phyloP scores from a whole-genome alignment of 2,329 filamentous ascomycete genomes.

The Aureobasidium sp. region DNA sequence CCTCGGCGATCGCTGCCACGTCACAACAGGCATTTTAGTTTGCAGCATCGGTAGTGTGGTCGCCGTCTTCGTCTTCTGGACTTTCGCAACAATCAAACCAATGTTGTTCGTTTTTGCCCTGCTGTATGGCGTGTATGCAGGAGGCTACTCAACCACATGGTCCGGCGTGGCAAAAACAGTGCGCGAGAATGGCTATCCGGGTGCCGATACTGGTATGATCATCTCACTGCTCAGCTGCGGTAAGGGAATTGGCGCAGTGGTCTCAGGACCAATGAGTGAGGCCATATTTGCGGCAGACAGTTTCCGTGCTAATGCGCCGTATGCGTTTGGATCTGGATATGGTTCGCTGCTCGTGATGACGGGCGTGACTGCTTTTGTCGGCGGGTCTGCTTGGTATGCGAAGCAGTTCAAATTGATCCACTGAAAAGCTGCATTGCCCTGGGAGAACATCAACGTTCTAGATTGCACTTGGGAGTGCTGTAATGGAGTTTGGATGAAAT shows the following conservation, averaged over 20 bases:
- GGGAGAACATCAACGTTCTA: neutral
- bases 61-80: conserved; percentile 38
- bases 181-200: conserved; percentile 12
- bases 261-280: conserved; percentile 44
- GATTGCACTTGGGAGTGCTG: neutral
- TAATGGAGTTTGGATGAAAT: neutral
- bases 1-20: conserved; percentile 31
- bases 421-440: neutral
- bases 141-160: conserved; percentile 31
- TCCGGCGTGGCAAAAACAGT: conserved; percentile 20
- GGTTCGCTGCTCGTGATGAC: conserved; percentile 35
- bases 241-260: conserved; percentile 43
- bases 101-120: conserved; percentile 36
- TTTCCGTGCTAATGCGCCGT: conserved; percentile 28
- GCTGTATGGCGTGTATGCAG: conserved; percentile 34
- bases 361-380: conserved; percentile 30
- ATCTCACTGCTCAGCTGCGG: conserved; percentile 41
- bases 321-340: conserved; percentile 36
- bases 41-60: conserved; percentile 29
- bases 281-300: conserved; percentile 30
- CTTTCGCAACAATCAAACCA: conserved; percentile 33
- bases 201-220: conserved; percentile 39
- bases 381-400: conserved; percentile 18
- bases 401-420: conserved; percentile 16
- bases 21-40: conserved; percentile 30